A percentile compares a stretch with the other conserved stretches of the same genome.
Evolutionary conservation across 306 rosid species (phyloP).

Genomic region (Canavalia ensiformis): DNA sequence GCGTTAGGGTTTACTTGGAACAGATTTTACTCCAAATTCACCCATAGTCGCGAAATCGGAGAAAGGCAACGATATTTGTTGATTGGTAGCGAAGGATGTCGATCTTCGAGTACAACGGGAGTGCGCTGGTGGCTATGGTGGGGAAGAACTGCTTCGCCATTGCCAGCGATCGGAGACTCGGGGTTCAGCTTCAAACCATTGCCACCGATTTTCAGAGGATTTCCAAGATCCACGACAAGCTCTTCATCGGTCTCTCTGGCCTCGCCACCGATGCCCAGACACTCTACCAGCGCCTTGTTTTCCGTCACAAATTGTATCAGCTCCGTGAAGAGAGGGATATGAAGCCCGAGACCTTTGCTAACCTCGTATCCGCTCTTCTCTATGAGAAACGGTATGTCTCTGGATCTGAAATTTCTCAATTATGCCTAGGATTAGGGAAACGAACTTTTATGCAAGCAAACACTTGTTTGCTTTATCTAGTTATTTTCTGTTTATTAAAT

Average conservation of each 20-base stretch:
- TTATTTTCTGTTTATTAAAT: too few relatives aligned
- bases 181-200: conserved; percentile 27
- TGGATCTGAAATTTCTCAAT: neutral
- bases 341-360: conserved; percentile 28
- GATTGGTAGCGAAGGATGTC: neutral
- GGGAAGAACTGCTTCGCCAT: conserved; percentile 35
- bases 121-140: conserved; percentile 35
- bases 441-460: too few relatives aligned
- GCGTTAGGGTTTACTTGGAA: neutral
- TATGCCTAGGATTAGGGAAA: neutral
- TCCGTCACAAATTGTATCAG: conserved; percentile 30
- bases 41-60: neutral
- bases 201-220: conserved; percentile 35
- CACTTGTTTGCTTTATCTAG: too few relatives aligned
- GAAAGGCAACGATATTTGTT: neutral
- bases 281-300: conserved; percentile 25
- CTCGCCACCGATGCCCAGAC: conserved; percentile 33
- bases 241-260: conserved; percentile 35
- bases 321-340: conserved; percentile 33
- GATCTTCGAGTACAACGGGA: conserved; percentile 32
- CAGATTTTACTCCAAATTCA: too few relatives aligned
- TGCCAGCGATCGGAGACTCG: conserved; percentile 33
- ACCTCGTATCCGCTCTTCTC: conserved; percentile 23
- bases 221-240: conserved; percentile 19
- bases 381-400: conserved; percentile 18